Evolutionary conservation across 2,329 filamentous ascomycete genomes (phyloP).

Genomic region (Ophiosphaerella herpotricha): DNA sequence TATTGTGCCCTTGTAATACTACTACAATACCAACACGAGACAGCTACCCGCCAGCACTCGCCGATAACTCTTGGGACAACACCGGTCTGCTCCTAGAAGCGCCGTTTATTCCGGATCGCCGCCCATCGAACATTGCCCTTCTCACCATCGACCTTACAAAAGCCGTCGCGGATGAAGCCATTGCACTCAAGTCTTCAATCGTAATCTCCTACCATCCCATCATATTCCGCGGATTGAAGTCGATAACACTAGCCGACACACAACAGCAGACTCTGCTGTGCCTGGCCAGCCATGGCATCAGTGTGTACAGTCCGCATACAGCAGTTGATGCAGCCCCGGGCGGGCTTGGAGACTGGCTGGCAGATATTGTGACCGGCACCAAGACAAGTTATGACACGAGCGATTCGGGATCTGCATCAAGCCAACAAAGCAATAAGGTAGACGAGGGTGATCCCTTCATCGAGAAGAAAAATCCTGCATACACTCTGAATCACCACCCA

Average conservation of each 20-base stretch:
- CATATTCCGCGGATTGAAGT: constrained; percentile 92
- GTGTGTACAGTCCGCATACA: constrained; percentile 95
- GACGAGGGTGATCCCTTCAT: constrained; percentile 45
- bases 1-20: background rate
- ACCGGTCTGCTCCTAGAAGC: constrained; percentile 81
- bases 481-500: constrained; percentile 55
- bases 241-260: constrained; percentile 79
- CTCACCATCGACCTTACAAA: constrained; percentile 90
- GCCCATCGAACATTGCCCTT: constrained; percentile 70
- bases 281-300: constrained; percentile 83
- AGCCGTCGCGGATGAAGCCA: constrained; percentile 87
- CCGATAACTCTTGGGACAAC: constrained; percentile 93
- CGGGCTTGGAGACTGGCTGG: constrained; percentile 93
- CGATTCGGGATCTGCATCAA: constrained; percentile 7
- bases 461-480: constrained; percentile 46
- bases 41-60: constrained; percentile 86
- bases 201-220: constrained; percentile 95
- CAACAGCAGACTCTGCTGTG: constrained; percentile 86
- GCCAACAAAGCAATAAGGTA: constrained; percentile 10
- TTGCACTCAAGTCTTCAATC: constrained; percentile 73
- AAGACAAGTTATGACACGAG: constrained; percentile 26
- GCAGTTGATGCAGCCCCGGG: constrained; percentile 85
- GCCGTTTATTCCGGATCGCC: constrained; percentile 61
- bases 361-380: constrained; percentile 75
- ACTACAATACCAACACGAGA: constrained; percentile 6